Evolutionary conservation across 148 eudicot species (phyloP).

Genomic region (Bassia scoparia): DNA sequence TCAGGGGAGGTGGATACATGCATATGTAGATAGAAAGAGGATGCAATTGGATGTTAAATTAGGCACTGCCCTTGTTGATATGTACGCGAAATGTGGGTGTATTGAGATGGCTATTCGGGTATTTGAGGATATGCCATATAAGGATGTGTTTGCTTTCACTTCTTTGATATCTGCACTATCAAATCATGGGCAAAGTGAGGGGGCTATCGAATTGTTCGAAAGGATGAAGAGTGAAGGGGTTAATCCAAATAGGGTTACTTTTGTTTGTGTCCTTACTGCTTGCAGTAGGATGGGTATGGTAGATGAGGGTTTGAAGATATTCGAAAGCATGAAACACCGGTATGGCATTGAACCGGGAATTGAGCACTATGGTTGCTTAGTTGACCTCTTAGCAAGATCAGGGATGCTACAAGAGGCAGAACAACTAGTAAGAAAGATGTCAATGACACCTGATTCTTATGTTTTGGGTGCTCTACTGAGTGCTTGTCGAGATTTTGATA

Average conservation of each 20-base stretch:
- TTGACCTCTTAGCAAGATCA: slow-evolving; percentile 63
- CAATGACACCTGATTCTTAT: slow-evolving; percentile 49
- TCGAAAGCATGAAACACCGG: slow-evolving; percentile 40
- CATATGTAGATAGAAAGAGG: slow-evolving; percentile 35
- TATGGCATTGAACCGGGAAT: slow-evolving; percentile 51
- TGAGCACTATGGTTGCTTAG: slow-evolving; percentile 63
- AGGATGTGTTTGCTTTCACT: slow-evolving; percentile 54
- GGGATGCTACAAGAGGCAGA: slow-evolving; percentile 58
- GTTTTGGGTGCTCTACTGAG: slow-evolving; percentile 59
- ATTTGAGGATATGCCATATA: slow-evolving; percentile 47
- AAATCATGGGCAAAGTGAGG: slow-evolving; percentile 49
- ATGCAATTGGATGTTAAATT: slow-evolving; percentile 46
- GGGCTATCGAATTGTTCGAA: slow-evolving; percentile 42
- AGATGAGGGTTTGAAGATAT: slow-evolving; percentile 55
- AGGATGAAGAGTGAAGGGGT: slow-evolving; percentile 52
- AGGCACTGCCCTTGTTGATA: slow-evolving; percentile 69
- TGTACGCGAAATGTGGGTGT: slow-evolving; percentile 73
- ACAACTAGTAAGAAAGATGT: slow-evolving; percentile 42
- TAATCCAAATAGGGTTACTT: slow-evolving; percentile 54
- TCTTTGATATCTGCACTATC: slow-evolving; percentile 67
- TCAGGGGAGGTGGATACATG: slow-evolving; percentile 75
- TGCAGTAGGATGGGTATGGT: slow-evolving; percentile 56
- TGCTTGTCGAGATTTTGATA: slow-evolving; percentile 56
- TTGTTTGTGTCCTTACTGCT: slow-evolving; percentile 48
- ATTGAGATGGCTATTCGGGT: slow-evolving; percentile 47